These are phyloP conservation scores for Cyclospora cayetanensis DNA, from an alignment of 169 alveolate genomes.

Conservation along the genomic window DNA sequence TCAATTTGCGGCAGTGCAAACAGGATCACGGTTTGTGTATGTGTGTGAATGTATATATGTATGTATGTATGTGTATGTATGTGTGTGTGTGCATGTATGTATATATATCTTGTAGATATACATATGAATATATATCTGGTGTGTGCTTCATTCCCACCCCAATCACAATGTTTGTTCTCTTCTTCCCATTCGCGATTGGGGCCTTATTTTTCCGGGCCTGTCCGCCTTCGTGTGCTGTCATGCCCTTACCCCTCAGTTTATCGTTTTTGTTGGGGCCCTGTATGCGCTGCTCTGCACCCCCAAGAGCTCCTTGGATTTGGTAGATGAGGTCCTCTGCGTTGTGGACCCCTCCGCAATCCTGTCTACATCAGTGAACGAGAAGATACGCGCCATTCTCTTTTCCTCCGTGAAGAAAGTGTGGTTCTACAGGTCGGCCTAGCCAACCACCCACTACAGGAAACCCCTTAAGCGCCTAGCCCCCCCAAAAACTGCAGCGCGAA, in stretches of 20 bases:
- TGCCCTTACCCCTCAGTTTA: constrained; percentile 47
- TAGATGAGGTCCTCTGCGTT: constrained; percentile 75
- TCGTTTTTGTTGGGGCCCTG: constrained; percentile 77
- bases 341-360: constrained; percentile 78
- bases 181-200: neutral
- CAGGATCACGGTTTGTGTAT: neutral
- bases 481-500: too few relatives aligned
- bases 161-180: neutral
- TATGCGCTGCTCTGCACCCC: constrained; percentile 75
- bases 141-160: neutral
- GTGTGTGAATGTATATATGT: too few relatives aligned
- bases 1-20: too few relatives aligned
- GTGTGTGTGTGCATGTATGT: neutral
- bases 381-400: constrained; percentile 74
- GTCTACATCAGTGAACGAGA: constrained; percentile 71
- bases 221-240: neutral
- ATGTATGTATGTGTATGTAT: neutral
- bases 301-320: constrained; percentile 70
- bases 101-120: neutral
- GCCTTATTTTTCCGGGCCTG: neutral
- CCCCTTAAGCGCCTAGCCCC: too few relatives aligned
- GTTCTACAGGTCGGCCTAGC: constrained; percentile 71
- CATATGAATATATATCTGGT: neutral
- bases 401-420: constrained; percentile 75
- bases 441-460: too few relatives aligned